Evolutionary conservation across 2,329 filamentous ascomycete species (phyloP), one percentile per base, ranked within the genome.

Genomic region (Cylindrodendrum hubeiense): DNA sequence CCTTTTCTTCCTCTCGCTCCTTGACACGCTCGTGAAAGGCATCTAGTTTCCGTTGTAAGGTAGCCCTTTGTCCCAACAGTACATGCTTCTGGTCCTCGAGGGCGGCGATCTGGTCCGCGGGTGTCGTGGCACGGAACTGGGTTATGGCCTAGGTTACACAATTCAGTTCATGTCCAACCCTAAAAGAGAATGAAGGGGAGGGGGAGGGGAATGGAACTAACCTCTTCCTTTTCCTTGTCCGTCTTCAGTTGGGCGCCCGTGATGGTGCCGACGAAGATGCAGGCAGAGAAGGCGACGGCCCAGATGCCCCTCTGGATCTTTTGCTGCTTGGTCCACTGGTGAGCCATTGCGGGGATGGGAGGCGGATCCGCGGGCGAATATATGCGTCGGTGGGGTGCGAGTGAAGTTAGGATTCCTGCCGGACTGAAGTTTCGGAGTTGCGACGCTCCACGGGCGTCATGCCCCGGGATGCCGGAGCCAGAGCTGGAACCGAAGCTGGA

Each of bases 211-310:
- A 41, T 50, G 9, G 7, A 15, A 66, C 73, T 41, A 63, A 85
- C 84, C 71, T 83, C 75, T 66, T 79, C 76, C 69, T 80, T 84
- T 67, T 86, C 83, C 63, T 81, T 78, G 64, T 85, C 82, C 51
- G 80, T 79, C 76, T 86, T 86, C 49, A 86, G 72, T 49, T 82
- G 81, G 7, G 84, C 85, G 55, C 85, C 85, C 60, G 85, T 85
- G 50, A 84, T 78, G 47, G 81, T 75, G 63, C 84, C 84, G 33
- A 84, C 82, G 63, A 82, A 77, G 65, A 84, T 79, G 61, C 85
- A 79, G 64, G 83, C 83, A 3, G 80, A 81, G 66, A 85, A 80
- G 34, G 82, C 83, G 34, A 75, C 79, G n/a, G 84, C 84, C 74
- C 76, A 77, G 59, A 80, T 62, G 60, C 76, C 79, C 47, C 76